Conservation (phyloP, 495 filamentous ascomycete species). For the Endocarpon pusillum region DNA sequence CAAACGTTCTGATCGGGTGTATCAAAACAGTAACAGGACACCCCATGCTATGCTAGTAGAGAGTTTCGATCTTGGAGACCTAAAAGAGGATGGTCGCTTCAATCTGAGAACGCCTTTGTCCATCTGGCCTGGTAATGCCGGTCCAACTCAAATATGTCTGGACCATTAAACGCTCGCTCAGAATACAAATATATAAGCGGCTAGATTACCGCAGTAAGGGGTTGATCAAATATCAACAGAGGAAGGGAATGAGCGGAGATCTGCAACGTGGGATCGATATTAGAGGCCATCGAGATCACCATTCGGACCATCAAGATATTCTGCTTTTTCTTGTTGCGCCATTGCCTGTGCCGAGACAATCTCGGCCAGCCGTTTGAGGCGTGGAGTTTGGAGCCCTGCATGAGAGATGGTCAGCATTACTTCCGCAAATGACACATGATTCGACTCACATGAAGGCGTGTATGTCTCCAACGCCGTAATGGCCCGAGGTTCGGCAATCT, state of each 20-base stretch:
- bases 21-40: too few species aligned
- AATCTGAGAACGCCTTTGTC: too few species aligned
- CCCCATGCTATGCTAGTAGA: too few species aligned
- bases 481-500: constrained; percentile 88
- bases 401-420: constrained; percentile 8
- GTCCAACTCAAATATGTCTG: too few species aligned
- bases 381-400: constrained; percentile 84
- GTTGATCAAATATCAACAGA: background rate
- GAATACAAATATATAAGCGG: too few species aligned
- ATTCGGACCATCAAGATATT: constrained; percentile 13
- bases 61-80: too few species aligned
- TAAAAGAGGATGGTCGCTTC: too few species aligned
- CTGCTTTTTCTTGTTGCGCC: constrained; percentile 76
- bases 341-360: constrained; percentile 94
- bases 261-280: too few species aligned
- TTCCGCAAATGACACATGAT: background rate
- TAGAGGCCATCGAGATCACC: background rate
- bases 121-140: too few species aligned
- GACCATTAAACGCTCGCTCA: too few species aligned
- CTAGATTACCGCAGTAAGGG: too few species aligned
- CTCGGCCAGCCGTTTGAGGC: constrained; percentile 85
- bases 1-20: too few species aligned
- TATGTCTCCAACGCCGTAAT: constrained; percentile 97
- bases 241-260: background rate
- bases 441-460: constrained; percentile 71